These are phyloP conservation scores for Aspergillus japonicus DNA, from an alignment of 2,329 filamentous ascomycete species.

Conservation along the genomic window DNA sequence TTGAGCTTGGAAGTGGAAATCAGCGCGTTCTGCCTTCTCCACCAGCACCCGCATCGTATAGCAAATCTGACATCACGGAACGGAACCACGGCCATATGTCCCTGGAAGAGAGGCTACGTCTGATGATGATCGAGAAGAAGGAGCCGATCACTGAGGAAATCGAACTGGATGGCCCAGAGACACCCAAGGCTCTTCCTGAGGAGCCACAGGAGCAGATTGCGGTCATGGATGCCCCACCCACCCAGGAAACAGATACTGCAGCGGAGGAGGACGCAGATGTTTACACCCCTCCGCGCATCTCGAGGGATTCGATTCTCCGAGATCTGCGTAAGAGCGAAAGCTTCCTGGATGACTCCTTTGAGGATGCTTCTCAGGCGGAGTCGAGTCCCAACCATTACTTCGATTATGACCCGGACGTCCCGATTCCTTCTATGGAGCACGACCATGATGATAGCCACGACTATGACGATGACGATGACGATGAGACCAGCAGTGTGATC, in stretches of 20 bases:
- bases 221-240: slow-evolving; percentile 31
- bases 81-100: slow-evolving; percentile 76
- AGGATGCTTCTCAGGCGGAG: slow-evolving; percentile 61
- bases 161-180: neutral
- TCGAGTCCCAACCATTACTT: slow-evolving; percentile 59
- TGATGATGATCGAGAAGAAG: slow-evolving; percentile 80
- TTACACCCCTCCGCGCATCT: slow-evolving; percentile 71
- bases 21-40: slow-evolving; percentile 71
- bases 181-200: neutral
- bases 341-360: slow-evolving; percentile 61
- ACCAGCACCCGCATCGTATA: slow-evolving; percentile 64
- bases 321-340: slow-evolving; percentile 72
- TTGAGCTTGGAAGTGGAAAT: slow-evolving; percentile 67
- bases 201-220: slow-evolving; percentile 13
- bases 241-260: slow-evolving; percentile 4
- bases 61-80: slow-evolving; percentile 74
- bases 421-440: slow-evolving; percentile 82
- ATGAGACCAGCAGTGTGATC: slow-evolving; percentile 59
- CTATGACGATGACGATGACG: slow-evolving; percentile 58
- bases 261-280: slow-evolving; percentile 56
- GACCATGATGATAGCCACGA: slow-evolving; percentile 48
- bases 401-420: slow-evolving; percentile 79
- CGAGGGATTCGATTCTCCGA: slow-evolving; percentile 86
- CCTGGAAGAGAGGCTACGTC: slow-evolving; percentile 77
- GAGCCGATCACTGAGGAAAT: slow-evolving; percentile 42